phyloP scores from a whole-genome alignment of 73 alveolate species.

The Strombidium stylifer region DNA sequence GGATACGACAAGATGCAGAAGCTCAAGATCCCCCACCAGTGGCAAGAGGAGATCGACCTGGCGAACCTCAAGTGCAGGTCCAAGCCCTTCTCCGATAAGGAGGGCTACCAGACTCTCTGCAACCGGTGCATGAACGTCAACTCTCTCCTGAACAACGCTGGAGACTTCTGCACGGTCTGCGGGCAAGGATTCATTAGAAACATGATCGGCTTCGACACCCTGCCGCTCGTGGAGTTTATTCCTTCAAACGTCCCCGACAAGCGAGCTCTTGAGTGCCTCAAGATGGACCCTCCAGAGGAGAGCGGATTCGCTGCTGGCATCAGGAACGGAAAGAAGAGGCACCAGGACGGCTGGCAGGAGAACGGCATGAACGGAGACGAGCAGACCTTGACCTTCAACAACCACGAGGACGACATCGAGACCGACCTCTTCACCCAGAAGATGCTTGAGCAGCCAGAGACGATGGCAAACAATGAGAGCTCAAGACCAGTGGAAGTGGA shows the following conservation, averaged over 20 bases:
- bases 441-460: conserved; percentile 73
- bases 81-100: conserved; percentile 95
- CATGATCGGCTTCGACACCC: conserved; percentile 87
- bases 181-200: conserved; percentile 95
- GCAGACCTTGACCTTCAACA: conserved; percentile 63
- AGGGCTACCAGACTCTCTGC: conserved; percentile 74
- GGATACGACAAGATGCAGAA: conserved; percentile 94
- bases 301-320: neutral
- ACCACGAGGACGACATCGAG: conserved; percentile 49
- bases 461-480: conserved; percentile 60
- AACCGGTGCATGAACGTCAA: conserved; percentile 82
- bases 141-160: conserved; percentile 74
- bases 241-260: conserved; percentile 77
- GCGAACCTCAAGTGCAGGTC: conserved; percentile 86
- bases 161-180: conserved; percentile 84
- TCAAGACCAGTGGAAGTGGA: conserved; percentile 82
- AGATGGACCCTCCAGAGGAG: conserved; percentile 74
- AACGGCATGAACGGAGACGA: conserved; percentile 56
- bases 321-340: conserved; percentile 1
- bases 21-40: conserved; percentile 81
- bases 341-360: conserved; percentile 72
- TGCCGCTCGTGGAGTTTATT: conserved; percentile 89
- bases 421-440: conserved; percentile 72
- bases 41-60: conserved; percentile 96
- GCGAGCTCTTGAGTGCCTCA: conserved; percentile 72